These are phyloP conservation scores for Tylopilus sp. DNA, from an alignment of 1,284 basidiomycete genomes.

Conservation along the genomic window DNA sequence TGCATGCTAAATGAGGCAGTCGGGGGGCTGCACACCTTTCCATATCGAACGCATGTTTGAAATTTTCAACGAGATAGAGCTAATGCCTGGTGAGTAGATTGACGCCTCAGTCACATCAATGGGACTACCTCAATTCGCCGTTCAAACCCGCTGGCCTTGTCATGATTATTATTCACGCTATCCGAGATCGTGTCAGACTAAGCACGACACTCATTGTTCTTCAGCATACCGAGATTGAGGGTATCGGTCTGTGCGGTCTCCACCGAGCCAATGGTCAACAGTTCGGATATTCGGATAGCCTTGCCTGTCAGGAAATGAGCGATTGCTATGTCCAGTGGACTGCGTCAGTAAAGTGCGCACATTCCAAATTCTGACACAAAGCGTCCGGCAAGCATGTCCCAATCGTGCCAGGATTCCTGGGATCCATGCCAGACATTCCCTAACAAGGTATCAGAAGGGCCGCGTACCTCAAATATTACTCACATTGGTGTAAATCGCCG, in stretches of 20 bases:
- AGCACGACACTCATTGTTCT: conserved; percentile 11
- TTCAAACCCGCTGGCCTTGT: conserved; percentile 87
- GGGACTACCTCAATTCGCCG: conserved; percentile 71
- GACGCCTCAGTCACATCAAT: conserved; percentile 4
- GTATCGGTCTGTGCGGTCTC: conserved; percentile 65
- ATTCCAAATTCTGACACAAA: conserved; percentile 91
- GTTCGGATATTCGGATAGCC: conserved; percentile 83
- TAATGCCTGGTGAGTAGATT: conserved; percentile 28
- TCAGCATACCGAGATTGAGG: conserved; percentile 78
- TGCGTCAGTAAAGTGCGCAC: conserved; percentile 40
- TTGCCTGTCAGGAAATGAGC: conserved; percentile 46
- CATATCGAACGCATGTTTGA: conserved; percentile 85
- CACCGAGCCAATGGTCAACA: conserved; percentile 77
- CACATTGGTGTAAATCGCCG: conserved; percentile 87
- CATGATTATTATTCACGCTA: conserved; percentile 76
- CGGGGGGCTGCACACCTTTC: conserved; percentile 50
- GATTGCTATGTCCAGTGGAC: neutral
- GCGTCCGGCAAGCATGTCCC: conserved; percentile 79
- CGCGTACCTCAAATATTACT: conserved; percentile 17
- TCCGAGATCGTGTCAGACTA: conserved; percentile 8
- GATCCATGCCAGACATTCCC: conserved; percentile 91
- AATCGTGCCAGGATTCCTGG: conserved; percentile 87
- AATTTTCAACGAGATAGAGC: conserved; percentile 87
- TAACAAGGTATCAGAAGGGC: conserved; percentile 24
- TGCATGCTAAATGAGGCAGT: neutral